A percentile compares a stretch with the other conserved stretches of the same genome.
Conservation (phyloP, 495 filamentous ascomycete genomes). For the Stereocaulon alpinum region DNA sequence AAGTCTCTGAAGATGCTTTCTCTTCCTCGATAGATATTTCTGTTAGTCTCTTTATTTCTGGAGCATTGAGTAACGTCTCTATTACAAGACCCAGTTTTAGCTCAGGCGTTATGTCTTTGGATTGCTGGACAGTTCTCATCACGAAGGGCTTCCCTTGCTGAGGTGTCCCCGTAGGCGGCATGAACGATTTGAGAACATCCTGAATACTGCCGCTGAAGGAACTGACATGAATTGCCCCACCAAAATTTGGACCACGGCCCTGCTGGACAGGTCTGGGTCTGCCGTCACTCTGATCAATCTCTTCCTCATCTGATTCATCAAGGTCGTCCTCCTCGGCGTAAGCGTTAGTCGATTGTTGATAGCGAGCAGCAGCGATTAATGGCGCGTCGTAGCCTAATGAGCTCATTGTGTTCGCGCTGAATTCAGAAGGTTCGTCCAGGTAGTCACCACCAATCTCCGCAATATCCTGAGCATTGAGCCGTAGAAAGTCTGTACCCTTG, state of each 20-base stretch:
- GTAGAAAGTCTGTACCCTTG: slow-evolving; percentile 63
- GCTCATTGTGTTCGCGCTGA: slow-evolving; percentile 33
- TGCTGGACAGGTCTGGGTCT: background rate
- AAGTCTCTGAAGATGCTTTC: background rate
- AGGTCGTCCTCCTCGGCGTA: slow-evolving; percentile 34
- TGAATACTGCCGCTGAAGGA: background rate
- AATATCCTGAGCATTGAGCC: slow-evolving; percentile 68
- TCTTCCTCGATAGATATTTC: background rate
- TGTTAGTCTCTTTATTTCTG: slow-evolving; percentile 21
- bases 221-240: slow-evolving; percentile 3
- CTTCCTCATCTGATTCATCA: slow-evolving; percentile 29
- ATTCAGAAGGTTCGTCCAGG: slow-evolving; percentile 47
- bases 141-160: background rate
- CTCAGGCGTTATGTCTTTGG: slow-evolving; percentile 24
- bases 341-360: slow-evolving; percentile 25
- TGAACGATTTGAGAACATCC: slow-evolving; percentile 10
- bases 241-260: slow-evolving; percentile 1
- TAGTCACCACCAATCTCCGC: slow-evolving; percentile 67
- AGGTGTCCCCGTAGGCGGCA: background rate
- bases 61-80: slow-evolving; percentile 26
- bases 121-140: slow-evolving; percentile 1
- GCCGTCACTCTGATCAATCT: slow-evolving; percentile 12
- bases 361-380: slow-evolving; percentile 15
- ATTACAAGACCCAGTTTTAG: slow-evolving; percentile 26
- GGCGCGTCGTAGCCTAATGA: slow-evolving; percentile 62